Conservation (phyloP, 495 filamentous ascomycete genomes). For the Hypoxylon lienhwacheense region DNA sequence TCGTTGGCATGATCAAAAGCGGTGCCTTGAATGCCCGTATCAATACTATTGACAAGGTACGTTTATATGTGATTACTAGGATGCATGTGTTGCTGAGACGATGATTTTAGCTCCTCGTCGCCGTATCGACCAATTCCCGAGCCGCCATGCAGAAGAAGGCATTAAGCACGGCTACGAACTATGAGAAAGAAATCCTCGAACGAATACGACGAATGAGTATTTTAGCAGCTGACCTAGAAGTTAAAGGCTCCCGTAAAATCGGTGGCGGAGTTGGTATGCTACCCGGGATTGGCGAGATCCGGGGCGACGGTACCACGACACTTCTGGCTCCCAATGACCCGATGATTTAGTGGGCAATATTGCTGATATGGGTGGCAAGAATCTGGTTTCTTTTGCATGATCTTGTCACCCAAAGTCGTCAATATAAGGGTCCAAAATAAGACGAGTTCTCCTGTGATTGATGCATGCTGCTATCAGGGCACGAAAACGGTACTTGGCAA, state of each 20-base stretch:
- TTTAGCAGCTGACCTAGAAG: constrained; percentile 71
- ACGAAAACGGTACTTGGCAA: constrained; percentile 6
- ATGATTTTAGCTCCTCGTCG: constrained; percentile 61
- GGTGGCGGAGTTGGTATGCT: constrained; percentile 5
- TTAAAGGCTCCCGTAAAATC: constrained; percentile 48
- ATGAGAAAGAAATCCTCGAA: constrained; percentile 72
- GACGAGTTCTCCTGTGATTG: background rate
- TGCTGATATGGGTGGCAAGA: background rate
- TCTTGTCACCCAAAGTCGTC: too few relatives aligned
- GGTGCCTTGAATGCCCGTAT: constrained; percentile 77
- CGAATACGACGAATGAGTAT: constrained; percentile 76
- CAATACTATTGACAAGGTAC: constrained; percentile 75
- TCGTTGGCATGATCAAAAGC: constrained; percentile 72
- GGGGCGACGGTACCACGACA: constrained; percentile 20
- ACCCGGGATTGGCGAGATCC: constrained; percentile 29
- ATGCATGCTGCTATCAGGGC: background rate
- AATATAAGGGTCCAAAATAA: too few relatives aligned
- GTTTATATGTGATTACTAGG: constrained; percentile 11
- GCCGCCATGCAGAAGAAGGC: constrained; percentile 66
- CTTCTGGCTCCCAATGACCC: constrained; percentile 1
- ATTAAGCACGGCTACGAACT: constrained; percentile 66
- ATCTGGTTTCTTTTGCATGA: too few relatives aligned
- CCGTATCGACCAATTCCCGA: constrained; percentile 65
- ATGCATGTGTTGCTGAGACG: constrained; percentile 5
- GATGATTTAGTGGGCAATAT: background rate